Percentiles rank a stretch among this genome's conserved stretches.
Conservation (phyloP, 805 yeast species). For the Metschnikowia aberdeeniae region DNA sequence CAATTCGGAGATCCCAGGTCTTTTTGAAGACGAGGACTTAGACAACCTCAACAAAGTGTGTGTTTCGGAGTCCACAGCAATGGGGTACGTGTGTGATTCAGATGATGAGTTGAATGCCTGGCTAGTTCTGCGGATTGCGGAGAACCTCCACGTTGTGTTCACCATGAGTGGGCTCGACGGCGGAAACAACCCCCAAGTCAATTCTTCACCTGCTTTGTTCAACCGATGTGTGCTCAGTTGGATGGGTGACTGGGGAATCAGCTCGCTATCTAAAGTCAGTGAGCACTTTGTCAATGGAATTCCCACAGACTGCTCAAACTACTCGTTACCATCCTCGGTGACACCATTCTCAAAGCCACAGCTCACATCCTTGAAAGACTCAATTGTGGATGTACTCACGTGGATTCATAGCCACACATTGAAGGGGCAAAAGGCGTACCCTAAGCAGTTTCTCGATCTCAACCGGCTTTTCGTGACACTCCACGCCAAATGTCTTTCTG, state of each 20-base stretch:
- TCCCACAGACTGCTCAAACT: slow-evolving; percentile 52
- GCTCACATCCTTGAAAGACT: slow-evolving; percentile 35
- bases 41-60: slow-evolving; percentile 50
- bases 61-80: slow-evolving; percentile 50
- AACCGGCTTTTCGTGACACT: slow-evolving; percentile 41
- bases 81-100: slow-evolving; percentile 62
- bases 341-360: slow-evolving; percentile 10
- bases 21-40: slow-evolving; percentile 74
- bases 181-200: slow-evolving; percentile 40
- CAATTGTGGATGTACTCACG: slow-evolving; percentile 45
- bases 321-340: slow-evolving; percentile 28
- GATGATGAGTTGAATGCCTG: slow-evolving; percentile 68
- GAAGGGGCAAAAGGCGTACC: slow-evolving; percentile 29
- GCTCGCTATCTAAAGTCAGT: slow-evolving; percentile 50
- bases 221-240: slow-evolving; percentile 85
- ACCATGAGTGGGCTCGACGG: slow-evolving; percentile 51
- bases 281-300: slow-evolving; percentile 34
- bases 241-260: slow-evolving; percentile 79
- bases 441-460: slow-evolving; percentile 55
- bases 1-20: slow-evolving; percentile 87
- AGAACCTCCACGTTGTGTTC: slow-evolving; percentile 78
- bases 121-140: slow-evolving; percentile 65
- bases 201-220: slow-evolving; percentile 82
- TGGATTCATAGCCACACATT: slow-evolving; percentile 38
- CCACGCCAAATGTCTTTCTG: slow-evolving; percentile 41